Evolutionary conservation across 345 rosid species (phyloP).

Genomic region (Melaleuca alternifolia): DNA sequence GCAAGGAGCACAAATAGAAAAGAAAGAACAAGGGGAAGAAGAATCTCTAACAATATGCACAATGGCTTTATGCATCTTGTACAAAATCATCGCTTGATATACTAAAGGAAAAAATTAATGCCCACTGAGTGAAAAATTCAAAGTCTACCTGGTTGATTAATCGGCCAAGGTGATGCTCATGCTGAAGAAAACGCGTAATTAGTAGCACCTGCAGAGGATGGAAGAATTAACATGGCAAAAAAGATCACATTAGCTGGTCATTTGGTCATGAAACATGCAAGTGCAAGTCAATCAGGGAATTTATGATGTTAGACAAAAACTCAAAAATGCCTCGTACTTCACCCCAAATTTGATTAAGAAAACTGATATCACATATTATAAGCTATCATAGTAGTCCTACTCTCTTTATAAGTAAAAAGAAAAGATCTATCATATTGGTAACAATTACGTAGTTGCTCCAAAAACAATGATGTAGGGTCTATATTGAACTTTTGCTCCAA

Average conservation of each 20-base stretch:
- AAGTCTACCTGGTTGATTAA: constrained; percentile 68
- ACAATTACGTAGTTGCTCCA: background rate
- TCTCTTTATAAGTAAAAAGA: background rate
- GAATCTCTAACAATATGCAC: background rate
- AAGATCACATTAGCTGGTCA: background rate
- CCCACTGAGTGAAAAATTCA: background rate
- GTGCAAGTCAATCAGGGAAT: background rate
- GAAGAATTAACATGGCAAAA: background rate
- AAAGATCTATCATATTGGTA: background rate
- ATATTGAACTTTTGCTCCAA: background rate
- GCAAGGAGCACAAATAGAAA: background rate
- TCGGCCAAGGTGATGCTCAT: constrained; percentile 88
- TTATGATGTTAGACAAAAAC: background rate
- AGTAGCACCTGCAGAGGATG: constrained; percentile 52
- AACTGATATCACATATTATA: background rate
- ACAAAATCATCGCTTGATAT: background rate
- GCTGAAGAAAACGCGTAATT: constrained; percentile 89
- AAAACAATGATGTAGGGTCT: background rate
- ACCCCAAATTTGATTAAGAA: background rate
- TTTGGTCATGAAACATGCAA: background rate
- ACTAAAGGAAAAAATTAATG: background rate
- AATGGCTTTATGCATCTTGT: background rate
- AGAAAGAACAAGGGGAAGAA: background rate
- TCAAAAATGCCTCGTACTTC: background rate
- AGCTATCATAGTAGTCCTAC: background rate